phyloP scores from a whole-genome alignment of 1,284 basidiomycete genomes.

The Gymnopus androsaceus region DNA sequence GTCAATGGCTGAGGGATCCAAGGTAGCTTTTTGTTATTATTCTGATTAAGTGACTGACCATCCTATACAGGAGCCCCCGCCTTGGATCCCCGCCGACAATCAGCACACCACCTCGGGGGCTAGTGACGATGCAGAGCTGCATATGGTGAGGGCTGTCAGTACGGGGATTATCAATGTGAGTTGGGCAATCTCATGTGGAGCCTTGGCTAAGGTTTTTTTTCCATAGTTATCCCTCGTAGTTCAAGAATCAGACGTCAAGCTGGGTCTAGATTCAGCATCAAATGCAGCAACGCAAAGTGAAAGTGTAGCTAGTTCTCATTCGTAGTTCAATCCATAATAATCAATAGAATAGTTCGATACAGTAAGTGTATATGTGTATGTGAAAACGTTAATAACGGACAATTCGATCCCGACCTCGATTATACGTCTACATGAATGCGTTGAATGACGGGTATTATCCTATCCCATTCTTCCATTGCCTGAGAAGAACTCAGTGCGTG shows the following conservation, averaged over 20 bases:
- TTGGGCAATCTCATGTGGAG: slow-evolving; percentile 10
- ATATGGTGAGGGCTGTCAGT: slow-evolving; percentile 76
- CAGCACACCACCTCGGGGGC: slow-evolving; percentile 66
- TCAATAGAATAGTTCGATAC: too few species aligned
- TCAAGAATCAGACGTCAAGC: slow-evolving; percentile 76
- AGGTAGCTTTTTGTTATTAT: too few species aligned
- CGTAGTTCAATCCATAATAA: too few species aligned
- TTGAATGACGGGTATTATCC: slow-evolving; percentile 84
- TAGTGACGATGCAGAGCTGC: slow-evolving; percentile 61
- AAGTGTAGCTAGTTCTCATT: too few species aligned
- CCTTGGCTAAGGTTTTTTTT: slow-evolving; percentile 11
- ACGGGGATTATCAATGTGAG: slow-evolving; percentile 85
- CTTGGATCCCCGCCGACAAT: slow-evolving; percentile 73
- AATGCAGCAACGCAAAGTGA: slow-evolving; percentile 8
- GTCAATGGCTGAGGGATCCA: slow-evolving; percentile 38
- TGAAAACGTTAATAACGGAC: not conserved
- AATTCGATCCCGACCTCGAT: slow-evolving; percentile 8
- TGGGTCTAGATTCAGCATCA: slow-evolving; percentile 39
- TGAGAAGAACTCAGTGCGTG: slow-evolving; percentile 28
- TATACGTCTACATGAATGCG: slow-evolving; percentile 86
- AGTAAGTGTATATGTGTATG: not conserved
- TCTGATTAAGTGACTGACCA: too few species aligned
- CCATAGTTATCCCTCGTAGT: slow-evolving; percentile 75
- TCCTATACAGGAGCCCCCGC: slow-evolving; percentile 69
- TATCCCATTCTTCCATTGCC: slow-evolving; percentile 93